phyloP scores from a whole-genome alignment of 495 filamentous ascomycete genomes.

The Hypoxylon subgilvum region DNA sequence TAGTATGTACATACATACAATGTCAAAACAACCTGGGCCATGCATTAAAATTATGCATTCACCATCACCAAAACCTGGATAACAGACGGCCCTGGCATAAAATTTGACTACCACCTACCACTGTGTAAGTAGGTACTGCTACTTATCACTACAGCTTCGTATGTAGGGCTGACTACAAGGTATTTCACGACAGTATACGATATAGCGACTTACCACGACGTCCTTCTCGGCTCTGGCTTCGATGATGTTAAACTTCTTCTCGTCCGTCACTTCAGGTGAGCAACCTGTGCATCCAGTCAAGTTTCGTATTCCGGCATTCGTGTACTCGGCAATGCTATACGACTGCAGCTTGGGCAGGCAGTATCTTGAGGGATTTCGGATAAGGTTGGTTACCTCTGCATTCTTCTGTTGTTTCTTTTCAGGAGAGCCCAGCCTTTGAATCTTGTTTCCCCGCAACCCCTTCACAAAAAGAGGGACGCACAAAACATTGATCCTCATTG shows the following conservation, averaged over 20 bases:
- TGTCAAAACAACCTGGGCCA: slow-evolving; percentile 6
- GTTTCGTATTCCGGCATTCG: slow-evolving; percentile 21
- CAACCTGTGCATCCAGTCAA: slow-evolving; percentile 17
- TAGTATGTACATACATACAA: too few relatives aligned
- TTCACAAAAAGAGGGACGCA: slow-evolving; percentile 3
- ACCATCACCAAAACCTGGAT: background rate
- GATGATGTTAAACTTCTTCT: background rate
- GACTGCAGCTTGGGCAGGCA: slow-evolving; percentile 17
- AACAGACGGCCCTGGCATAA: too few relatives aligned
- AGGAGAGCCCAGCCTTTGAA: slow-evolving; percentile 9
- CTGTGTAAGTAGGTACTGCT: too few relatives aligned
- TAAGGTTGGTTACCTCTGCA: slow-evolving; percentile 1
- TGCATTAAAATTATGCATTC: slow-evolving; percentile 39
- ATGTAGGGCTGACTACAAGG: too few relatives aligned
- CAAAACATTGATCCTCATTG: slow-evolving; percentile 18
- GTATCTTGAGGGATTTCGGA: slow-evolving; percentile 8
- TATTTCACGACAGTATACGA: too few relatives aligned
- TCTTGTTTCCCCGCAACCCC: slow-evolving; percentile 16
- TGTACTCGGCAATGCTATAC: slow-evolving; percentile 20
- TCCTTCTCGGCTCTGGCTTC: background rate
- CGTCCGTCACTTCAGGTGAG: slow-evolving; percentile 3
- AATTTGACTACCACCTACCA: too few relatives aligned
- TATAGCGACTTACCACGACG: too few relatives aligned
- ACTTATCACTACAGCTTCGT: too few relatives aligned
- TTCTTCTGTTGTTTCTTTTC: slow-evolving; percentile 13